phyloP scores from a whole-genome alignment of 202 grass and related monocot species.

The Schoenoplectus triqueter region DNA sequence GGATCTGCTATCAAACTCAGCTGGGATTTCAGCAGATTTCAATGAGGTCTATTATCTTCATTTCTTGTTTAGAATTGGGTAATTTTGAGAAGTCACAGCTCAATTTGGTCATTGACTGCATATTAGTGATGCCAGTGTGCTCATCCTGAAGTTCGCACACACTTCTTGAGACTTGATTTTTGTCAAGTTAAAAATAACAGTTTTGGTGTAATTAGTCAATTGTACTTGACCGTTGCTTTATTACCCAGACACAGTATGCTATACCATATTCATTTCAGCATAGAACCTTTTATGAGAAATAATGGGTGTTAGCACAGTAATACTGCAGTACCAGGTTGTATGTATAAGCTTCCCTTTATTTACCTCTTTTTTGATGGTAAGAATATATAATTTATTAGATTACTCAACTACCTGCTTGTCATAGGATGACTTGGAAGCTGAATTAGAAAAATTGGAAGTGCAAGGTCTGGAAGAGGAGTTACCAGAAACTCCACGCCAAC shows the following conservation, averaged over 20 bases:
- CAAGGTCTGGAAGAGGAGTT: slow-evolving; percentile 21
- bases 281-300: too few relatives aligned
- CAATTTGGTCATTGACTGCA: not conserved
- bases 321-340: too few relatives aligned
- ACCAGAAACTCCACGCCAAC: slow-evolving; percentile 31
- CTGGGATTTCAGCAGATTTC: slow-evolving; percentile 59
- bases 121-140: too few relatives aligned
- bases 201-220: not conserved
- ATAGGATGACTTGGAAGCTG: slow-evolving; percentile 68
- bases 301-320: too few relatives aligned
- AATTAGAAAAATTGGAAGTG: slow-evolving; percentile 56
- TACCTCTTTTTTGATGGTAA: not conserved
- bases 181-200: not conserved
- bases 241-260: not conserved
- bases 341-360: not conserved
- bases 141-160: not conserved
- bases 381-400: not conserved
- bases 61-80: not conserved
- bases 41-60: slow-evolving; percentile 51
- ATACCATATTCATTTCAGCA: too few relatives aligned
- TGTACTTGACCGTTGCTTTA: not conserved
- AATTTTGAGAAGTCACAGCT: not conserved
- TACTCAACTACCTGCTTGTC: not conserved
- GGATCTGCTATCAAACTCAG: slow-evolving; percentile 50
- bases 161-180: not conserved